Conservation (phyloP, 805 yeast species). For the Metschnikowia continentalis region DNA sequence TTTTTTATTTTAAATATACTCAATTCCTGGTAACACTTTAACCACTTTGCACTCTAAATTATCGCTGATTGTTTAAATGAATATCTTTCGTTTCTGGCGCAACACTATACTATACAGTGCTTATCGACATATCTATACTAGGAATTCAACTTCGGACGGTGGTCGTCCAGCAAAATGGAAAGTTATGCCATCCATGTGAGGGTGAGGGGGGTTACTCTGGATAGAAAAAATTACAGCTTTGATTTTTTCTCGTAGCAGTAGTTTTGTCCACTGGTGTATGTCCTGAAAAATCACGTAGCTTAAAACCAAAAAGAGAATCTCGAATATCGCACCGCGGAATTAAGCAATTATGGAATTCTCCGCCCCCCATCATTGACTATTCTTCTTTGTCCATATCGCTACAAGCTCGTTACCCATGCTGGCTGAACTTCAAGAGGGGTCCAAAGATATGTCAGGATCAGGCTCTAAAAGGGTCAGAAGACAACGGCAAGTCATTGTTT, state of each 20-base stretch:
- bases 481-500: slow-evolving; percentile 24
- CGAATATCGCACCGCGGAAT: background rate
- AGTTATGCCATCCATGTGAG: no score
- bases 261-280: background rate
- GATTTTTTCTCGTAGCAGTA: background rate
- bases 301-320: background rate
- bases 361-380: background rate
- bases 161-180: background rate
- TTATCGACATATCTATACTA: background rate
- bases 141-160: background rate
- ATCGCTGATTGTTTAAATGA: background rate
- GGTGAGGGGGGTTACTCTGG: no score
- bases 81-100: background rate
- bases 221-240: no score
- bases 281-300: background rate
- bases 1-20: no score
- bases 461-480: slow-evolving; percentile 12
- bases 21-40: background rate
- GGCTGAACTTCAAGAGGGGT: background rate
- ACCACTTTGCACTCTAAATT: background rate
- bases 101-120: background rate
- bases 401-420: background rate
- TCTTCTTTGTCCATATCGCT: background rate
- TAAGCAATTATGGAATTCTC: background rate
- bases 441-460: background rate